Conservation (phyloP, 352 stramenopile genomes). For the Pythium guiyangense region DNA sequence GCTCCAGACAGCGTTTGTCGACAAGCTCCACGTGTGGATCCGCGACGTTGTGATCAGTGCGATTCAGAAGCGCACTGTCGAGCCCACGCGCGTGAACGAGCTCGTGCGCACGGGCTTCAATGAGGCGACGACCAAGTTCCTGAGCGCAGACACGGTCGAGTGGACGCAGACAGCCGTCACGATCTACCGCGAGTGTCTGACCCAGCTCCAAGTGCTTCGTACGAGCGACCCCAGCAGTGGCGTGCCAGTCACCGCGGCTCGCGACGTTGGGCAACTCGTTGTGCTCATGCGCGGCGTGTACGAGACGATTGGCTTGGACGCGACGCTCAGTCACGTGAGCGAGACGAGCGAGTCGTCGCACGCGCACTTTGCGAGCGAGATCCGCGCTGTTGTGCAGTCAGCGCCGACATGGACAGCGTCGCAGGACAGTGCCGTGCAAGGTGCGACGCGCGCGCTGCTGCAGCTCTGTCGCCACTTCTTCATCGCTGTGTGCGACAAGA, state of each 20-base stretch:
- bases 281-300: conserved; percentile 44
- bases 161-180: conserved; percentile 31
- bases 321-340: conserved; percentile 1
- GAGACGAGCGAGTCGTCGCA: conserved; percentile 16
- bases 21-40: conserved; percentile 35
- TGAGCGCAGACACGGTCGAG: conserved; percentile 9
- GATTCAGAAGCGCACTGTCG: conserved; percentile 26
- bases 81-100: conserved; percentile 25
- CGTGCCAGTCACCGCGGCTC: not conserved
- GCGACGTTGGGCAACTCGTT: conserved; percentile 25
- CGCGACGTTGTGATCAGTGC: conserved; percentile 24
- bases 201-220: conserved; percentile 25
- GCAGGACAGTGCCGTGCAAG: conserved; percentile 8
- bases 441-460: conserved; percentile 24
- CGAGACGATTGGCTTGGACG: conserved; percentile 24
- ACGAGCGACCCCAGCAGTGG: not conserved
- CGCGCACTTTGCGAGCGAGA: conserved; percentile 40
- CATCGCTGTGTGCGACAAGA: conserved; percentile 46
- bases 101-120: conserved; percentile 21
- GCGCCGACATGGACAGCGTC: conserved; percentile 25
- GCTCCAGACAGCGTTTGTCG: conserved; percentile 26
- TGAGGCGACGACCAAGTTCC: conserved; percentile 11
- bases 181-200: conserved; percentile 28
- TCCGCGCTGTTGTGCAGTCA: conserved; percentile 34
- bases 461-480: conserved; percentile 49